Evolutionary conservation across 495 filamentous ascomycete genomes (phyloP), one percentile per base, ranked within the genome.

Genomic region (Hyaloscypha variabilis): DNA sequence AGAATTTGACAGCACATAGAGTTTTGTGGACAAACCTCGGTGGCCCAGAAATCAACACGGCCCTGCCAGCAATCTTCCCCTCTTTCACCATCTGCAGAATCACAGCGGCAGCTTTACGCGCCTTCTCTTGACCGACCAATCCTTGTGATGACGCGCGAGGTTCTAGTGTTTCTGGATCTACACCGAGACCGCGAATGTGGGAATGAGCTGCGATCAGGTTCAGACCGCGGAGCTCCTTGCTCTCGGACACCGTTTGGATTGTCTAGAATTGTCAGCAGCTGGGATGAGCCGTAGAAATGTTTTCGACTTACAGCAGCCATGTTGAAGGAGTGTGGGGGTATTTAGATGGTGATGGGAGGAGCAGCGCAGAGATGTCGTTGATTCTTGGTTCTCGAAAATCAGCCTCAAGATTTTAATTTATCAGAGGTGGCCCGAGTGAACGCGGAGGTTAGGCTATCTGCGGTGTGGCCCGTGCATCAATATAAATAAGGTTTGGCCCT

Each of bases 171-270:
- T 97, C 96, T 56, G 84, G 80, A 83, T 97, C 93, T 64, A 99
- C 94, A 57, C 95, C 95, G 21, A 99, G 85, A 28, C 95, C 95
- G 69, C 93, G 88, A 70, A 99, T 97, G 77, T 99, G 96, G 55
- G 95, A 97, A 82, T 99, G 95, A 63, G 95, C 96, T 66, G 95
- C 94, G 75, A 98, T 95, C 76, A 98, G 90, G 80, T 96, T 98
- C 71, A 98, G 84, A 57, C 93, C 93, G 64, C 92, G 88, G 76
- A 97, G 88, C 82, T 97, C 93, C 77, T 94, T 97, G 77, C 87
- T 90, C 85, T 98, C 93, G 72, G 92, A 88, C 76, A 97, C 87
- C 67, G 96, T 97, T 64, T 92, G 88, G 77, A 99, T 96, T 77
- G 87, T 86, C 93, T 96, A 28, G 8, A 31, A 34, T 17, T 53